A percentile compares a stretch with the other conserved stretches of the same genome.
Evolutionary conservation across 257 asterid genomes (phyloP).

Genomic region (Solanum etuberosum): DNA sequence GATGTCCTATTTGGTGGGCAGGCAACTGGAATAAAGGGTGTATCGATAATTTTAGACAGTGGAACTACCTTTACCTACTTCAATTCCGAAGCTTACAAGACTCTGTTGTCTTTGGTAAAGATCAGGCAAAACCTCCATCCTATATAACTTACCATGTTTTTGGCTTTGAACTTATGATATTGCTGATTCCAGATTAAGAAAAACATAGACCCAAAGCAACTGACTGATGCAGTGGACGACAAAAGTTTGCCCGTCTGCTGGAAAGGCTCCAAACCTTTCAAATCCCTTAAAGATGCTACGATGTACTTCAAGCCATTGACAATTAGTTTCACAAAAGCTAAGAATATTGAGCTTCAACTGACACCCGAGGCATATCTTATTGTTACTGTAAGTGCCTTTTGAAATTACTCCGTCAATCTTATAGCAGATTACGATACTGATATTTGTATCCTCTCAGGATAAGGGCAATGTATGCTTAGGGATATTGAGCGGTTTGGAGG

Average conservation of each 20-base stretch:
- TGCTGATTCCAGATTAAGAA: conserved; percentile 41
- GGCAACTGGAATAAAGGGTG: conserved; percentile 13
- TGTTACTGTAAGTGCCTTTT: conserved; percentile 38
- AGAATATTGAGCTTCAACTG: conserved; percentile 43
- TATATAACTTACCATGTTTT: background rate
- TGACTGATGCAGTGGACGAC: conserved; percentile 42
- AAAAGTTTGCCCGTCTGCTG: conserved; percentile 75
- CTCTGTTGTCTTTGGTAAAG: conserved; percentile 24
- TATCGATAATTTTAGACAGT: conserved; percentile 24
- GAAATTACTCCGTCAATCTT: background rate
- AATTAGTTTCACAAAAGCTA: conserved; percentile 33
- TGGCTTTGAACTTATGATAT: background rate
- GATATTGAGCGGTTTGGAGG: conserved; percentile 68
- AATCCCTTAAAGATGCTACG: conserved; percentile 33
- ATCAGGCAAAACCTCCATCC: background rate
- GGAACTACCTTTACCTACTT: conserved; percentile 39
- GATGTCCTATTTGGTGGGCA: conserved; percentile 12
- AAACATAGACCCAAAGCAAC: conserved; percentile 17
- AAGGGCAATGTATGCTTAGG: conserved; percentile 84
- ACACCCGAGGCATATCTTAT: conserved; percentile 73
- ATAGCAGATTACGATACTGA: background rate
- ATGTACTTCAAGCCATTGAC: conserved; percentile 56
- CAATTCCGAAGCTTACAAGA: conserved; percentile 6
- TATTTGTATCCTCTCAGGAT: conserved; percentile 31
- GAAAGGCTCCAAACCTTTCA: conserved; percentile 58